Evolutionary conservation across 441 rosid species (phyloP), one percentile per base, ranked within the genome.

Genomic region (Rhodomyrtus psidioides): DNA sequence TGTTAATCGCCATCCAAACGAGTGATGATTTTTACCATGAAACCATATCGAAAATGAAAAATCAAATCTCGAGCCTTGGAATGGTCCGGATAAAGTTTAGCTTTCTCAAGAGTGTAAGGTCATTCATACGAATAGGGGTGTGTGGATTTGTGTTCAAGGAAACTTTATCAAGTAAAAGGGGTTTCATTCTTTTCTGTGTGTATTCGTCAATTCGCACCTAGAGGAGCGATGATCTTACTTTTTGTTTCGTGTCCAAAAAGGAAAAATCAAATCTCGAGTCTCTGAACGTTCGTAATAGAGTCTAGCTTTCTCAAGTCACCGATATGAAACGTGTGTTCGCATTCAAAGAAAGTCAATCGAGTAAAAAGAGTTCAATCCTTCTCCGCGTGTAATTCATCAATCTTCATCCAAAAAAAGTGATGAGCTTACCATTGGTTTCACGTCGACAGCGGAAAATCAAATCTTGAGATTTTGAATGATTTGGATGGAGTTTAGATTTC

Each of bases 271-370:
- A 34, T 34, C 34, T 34, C 34, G 34, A 34, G 34, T 34, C 34
- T 34, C 2, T 34, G 34, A 34, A 34, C 4, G 34, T 34, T 34
- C 2, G 4, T 34, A 4, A 34, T 34, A 4, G 34, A 34, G 4
- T 34, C 34, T 34, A 34, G 34, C 3, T 34, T 34, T 34, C n/a
- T n/a, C n/a, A n/a, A n/a, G n/a, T n/a, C n/a, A n/a, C n/a, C n/a
- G n/a, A n/a, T n/a, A n/a, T n/a, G n/a, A n/a, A n/a, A 9, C 4
- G 24, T 8, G n/a, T 6, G 5, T 65, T 10, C 0, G 8, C 13
- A 3, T 34, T 9, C 7, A 7, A 34, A 2, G 26, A 65, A 62
- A 65, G 49, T 34, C 34, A 0, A 6, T 34, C 0, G 1, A 65
- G 46, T 21, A 34, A 34, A 62, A 65, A 17, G 24, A 17, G 30